Base-by-base conservation (phyloP, 352 stramenopile genomes). In the Aphanomyces euteiches region DNA sequence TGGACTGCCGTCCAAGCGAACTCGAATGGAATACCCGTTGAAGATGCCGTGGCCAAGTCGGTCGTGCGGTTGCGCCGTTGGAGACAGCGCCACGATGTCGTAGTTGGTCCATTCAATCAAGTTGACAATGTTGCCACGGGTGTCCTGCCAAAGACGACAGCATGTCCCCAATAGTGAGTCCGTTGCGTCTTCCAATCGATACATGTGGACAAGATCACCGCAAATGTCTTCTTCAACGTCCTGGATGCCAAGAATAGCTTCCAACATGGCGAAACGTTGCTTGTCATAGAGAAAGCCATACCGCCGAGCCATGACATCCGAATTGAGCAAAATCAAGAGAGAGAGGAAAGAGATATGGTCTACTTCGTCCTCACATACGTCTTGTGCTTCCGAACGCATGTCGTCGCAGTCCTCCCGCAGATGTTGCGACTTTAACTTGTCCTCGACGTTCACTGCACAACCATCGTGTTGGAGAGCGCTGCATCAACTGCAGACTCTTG, bases 361-460 rank as follows among this genome's bases (percentile, higher is more conserved):
- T 28, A 28, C 28, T 28, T 28, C 28, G 28, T 28, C 28, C 28
- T 28, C 28, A 28, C 28, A 2, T 0, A 28, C 28, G 28, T 28
- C 28, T 28, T 28, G 28, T 28, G 28, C 28, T 28, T 28, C 28
- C 28, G 0, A 28, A 28, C 28, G 28, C 28, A 28, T 28, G 28
- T 28, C 28, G 28, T 28, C 28, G 28, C 28, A 28, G 28, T 28
- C 28, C 28, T 28, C 28, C 28, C 28, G 28, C n/a, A n/a, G 28
- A 2, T 28, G 28, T 28, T 28, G 28, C 28, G 28, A 28, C 28
- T 28, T 28, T 28, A 2, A 28, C 81, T 79, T 45, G 67, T 94
- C 56, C 67, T 94, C 28, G 87, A 94, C 66, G 85, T 78, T n/a
- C 87, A 94, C 67, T 70, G 91, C 66, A 77, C 83, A 57, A 73